A percentile compares a stretch with the other conserved stretches of the same genome.
Conservation (phyloP, 2,329 filamentous ascomycete species). For the Penicillium sp. region DNA sequence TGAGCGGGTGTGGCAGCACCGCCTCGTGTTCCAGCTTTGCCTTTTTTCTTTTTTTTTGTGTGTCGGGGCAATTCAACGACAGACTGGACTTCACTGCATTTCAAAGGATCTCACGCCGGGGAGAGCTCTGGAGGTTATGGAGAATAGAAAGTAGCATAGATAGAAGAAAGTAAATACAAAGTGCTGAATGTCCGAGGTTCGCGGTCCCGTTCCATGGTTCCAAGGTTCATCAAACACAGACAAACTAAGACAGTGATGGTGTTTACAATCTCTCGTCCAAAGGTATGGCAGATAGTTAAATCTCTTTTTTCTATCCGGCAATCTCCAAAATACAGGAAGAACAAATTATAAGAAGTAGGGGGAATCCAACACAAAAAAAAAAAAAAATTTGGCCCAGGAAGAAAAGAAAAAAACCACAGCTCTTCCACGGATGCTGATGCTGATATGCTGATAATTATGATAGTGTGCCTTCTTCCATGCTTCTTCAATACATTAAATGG, state of each 20-base stretch:
- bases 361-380: constrained; percentile 17
- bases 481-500: constrained; percentile 19
- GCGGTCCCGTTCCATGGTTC: too few relatives aligned
- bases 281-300: constrained; percentile 17
- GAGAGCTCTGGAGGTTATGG: background rate
- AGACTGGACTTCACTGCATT: background rate
- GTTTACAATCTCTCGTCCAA: too few relatives aligned
- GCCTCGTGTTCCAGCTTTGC: background rate
- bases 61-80: background rate
- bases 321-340: constrained; percentile 9
- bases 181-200: too few relatives aligned
- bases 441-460: constrained; percentile 27
- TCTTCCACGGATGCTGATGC: constrained; percentile 20
- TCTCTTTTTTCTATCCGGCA: constrained; percentile 22
- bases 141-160: too few relatives aligned
- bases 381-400: background rate
- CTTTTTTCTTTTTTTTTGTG: background rate
- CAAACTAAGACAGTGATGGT: too few relatives aligned
- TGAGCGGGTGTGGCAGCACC: background rate
- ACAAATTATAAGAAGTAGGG: constrained; percentile 18
- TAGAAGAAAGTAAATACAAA: too few relatives aligned
- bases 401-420: constrained; percentile 11
- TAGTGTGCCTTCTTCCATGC: constrained; percentile 17
- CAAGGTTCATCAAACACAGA: too few relatives aligned
- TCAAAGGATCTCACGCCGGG: background rate